Conservation (phyloP, 352 stramenopile species). For the Plasmopara muralis region DNA sequence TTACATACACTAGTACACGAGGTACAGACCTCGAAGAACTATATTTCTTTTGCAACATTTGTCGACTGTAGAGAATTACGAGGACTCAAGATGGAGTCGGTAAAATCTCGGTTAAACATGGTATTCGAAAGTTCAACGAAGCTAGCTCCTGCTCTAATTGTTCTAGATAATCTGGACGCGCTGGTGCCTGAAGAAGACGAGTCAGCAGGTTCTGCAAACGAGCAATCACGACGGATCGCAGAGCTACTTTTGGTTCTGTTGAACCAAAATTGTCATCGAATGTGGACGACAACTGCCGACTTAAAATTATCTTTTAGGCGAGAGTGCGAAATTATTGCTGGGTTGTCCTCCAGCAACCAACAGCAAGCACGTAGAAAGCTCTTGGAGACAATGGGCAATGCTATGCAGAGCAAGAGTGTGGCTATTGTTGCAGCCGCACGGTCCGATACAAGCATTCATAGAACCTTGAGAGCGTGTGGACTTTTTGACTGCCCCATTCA, state of each 20-base stretch:
- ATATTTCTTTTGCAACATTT: slow-evolving; percentile 22
- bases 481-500: slow-evolving; percentile 67
- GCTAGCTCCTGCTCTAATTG: slow-evolving; percentile 53
- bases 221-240: slow-evolving; percentile 82
- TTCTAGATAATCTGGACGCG: slow-evolving; percentile 82
- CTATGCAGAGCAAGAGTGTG: slow-evolving; percentile 64
- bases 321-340: slow-evolving; percentile 28
- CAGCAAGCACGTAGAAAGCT: slow-evolving; percentile 28
- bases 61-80: slow-evolving; percentile 68
- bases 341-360: slow-evolving; percentile 7
- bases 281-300: slow-evolving; percentile 54
- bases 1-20: slow-evolving; percentile 12
- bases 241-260: slow-evolving; percentile 64
- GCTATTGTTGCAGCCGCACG: slow-evolving; percentile 49
- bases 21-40: slow-evolving; percentile 26
- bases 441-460: slow-evolving; percentile 65
- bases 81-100: slow-evolving; percentile 82
- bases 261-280: slow-evolving; percentile 39
- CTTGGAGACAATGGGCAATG: slow-evolving; percentile 36
- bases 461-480: slow-evolving; percentile 45
- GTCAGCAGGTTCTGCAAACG: slow-evolving; percentile 56
- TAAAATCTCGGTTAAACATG: slow-evolving; percentile 58
- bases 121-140: slow-evolving; percentile 43
- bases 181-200: slow-evolving; percentile 78
- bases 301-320: slow-evolving; percentile 49